Base-by-base conservation (phyloP, 2,329 filamentous ascomycete genomes). In the Calonectria honghensis region DNA sequence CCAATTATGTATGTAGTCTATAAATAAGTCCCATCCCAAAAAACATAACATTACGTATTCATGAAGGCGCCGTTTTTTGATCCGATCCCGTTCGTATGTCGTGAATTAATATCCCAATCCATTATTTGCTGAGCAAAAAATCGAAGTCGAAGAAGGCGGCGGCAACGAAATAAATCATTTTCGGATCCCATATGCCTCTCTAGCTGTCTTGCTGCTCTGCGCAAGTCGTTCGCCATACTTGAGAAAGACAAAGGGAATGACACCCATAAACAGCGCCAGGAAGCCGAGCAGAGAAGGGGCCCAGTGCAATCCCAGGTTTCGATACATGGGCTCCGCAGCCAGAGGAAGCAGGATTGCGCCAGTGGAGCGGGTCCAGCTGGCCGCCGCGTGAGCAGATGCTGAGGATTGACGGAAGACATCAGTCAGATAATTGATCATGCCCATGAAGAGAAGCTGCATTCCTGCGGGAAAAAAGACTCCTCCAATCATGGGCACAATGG, bases 401-500 rank as follows among this genome's bases (percentile, higher is more conserved):
- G 83, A 84, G n/a, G 79, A 76, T 35, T 83, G 79, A 6, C 79
- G 80, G 45, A 80, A 85, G 10, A 83, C 81, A 45, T 85, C 83
- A 2, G 82, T 85, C 45, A 85, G 68, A 72, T 84, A 85, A 70
- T 85, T 85, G 48, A 80, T 74, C 81, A 85, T 84, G 50, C 82
- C 82, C 79, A 85, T 84, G 75, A 84, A 85, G 10, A 84, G 73
- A 9, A 85, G 75, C 70, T 83, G 82, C 66, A 81, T 80, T 16
- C 83, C 83, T 11, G 79, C 70, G 9, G 86, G 85, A 57, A 88
- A 90, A 50, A 88, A 85, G 29, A 91, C 85, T 35, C 83, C 83
- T 3, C 82, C 84, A 18, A 87, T 82, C 70, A 83, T 86, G 51
- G 86, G 85, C 3, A 89, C 78, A 1, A 83, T 79, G 1, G 82